Base-by-base conservation (phyloP, 192 early-diverging fungal genomes). In the Allomyces macrogynus region DNA sequence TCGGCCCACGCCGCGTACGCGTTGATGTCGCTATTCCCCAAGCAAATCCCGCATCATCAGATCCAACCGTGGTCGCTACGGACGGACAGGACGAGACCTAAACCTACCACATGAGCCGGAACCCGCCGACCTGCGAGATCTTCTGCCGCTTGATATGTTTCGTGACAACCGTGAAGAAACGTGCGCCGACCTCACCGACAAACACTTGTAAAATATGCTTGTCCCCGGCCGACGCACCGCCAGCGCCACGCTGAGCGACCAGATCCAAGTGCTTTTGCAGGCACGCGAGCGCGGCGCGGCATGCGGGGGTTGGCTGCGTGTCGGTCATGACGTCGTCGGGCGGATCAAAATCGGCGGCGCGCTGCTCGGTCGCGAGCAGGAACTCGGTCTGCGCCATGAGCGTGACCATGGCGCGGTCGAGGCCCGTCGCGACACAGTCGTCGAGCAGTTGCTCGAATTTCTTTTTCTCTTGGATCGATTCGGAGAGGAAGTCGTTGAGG, bases 401-500 rank as follows among this genome's bases (percentile, higher is more conserved):
- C 16, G 16, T 49, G 73, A 86, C 82, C 61, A 98, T 96, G 43
- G 87, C 81, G 67, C 87, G 86, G 78, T 98, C 93, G 84, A 98
- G 84, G 14, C 95, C 95, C 22, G 78, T 73, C 0, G 95, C 95
- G 4, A 96, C 91, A 20, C 81, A 79, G 64, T 98, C 92, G 70
- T 98, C 95, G 27, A 92, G 74, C 25, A 87, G 62, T 5, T 84
- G 78, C 74, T 95, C 93, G 76, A 94, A 86, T 2, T 76, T 71
- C 71, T 91, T 89, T 64, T 95, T 94, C 68, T 98, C 95, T 67
- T 93, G 86, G 67, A 91, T 89, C 66, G 89, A 84, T 20, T 84
- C 84, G 67, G 88, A 90, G 61, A 98, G 78, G 72, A 96, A 95
- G 72, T 98, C 95, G 24, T 78, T 72, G 73, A 90, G 90, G 73